A percentile compares a stretch with the other conserved stretches of the same genome.
Conservation (phyloP, 192 early-diverging fungal species). For the Entrophospora sp. region DNA sequence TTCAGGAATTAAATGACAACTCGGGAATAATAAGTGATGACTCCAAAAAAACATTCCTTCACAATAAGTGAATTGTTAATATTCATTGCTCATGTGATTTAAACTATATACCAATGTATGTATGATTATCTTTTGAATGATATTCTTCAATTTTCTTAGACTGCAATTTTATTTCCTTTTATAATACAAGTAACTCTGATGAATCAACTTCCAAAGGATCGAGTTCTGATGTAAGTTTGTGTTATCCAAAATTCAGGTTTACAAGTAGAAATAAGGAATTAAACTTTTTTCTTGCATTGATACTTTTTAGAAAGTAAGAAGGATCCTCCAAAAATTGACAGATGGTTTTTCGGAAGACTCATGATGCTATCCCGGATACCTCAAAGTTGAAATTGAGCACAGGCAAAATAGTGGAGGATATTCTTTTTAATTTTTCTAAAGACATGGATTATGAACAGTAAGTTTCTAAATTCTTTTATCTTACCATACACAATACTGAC, state of each 20-base stretch:
- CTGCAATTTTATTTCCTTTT: conserved; percentile 9
- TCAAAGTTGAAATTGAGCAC: conserved; percentile 5
- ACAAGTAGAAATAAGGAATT: too few relatives aligned
- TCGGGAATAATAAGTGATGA: neutral
- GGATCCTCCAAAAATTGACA: neutral
- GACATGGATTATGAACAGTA: conserved; percentile 11
- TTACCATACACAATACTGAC: neutral
- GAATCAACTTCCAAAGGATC: conserved; percentile 12
- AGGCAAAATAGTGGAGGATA: neutral
- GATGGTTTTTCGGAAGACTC: neutral
- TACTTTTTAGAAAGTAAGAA: neutral
- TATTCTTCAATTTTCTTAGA: conserved; percentile 11
- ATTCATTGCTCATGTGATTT: neutral
- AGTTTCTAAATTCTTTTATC: neutral
- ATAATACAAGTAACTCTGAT: conserved; percentile 10
- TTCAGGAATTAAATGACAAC: neutral
- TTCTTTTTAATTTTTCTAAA: too few relatives aligned
- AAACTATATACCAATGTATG: neutral
- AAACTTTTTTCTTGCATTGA: too few relatives aligned
- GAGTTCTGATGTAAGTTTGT: too few relatives aligned
- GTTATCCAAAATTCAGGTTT: too few relatives aligned
- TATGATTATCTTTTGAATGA: conserved; percentile 7
- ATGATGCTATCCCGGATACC: neutral
- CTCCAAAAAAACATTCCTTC: neutral
- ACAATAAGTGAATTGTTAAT: conserved; percentile 5